A percentile compares a stretch with the other conserved stretches of the same genome.
phyloP scores from a whole-genome alignment of 2,329 filamentous ascomycete species.

The Cadophora sp. region DNA sequence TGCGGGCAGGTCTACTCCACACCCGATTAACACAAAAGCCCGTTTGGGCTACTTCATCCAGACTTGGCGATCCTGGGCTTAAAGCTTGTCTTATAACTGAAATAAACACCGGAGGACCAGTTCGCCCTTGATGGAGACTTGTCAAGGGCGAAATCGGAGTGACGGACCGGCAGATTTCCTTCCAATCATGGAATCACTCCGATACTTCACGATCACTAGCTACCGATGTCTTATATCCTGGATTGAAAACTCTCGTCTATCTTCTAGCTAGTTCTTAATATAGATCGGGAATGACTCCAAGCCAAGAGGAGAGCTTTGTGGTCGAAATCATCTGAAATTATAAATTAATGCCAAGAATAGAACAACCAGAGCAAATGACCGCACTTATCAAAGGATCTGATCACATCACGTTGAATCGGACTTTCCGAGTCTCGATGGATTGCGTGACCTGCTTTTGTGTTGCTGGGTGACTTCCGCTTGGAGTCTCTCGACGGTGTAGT shows the following conservation, averaged over 20 bases:
- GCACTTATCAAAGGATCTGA: constrained; percentile 15
- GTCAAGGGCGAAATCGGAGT: background rate
- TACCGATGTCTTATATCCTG: background rate
- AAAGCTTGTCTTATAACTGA: background rate
- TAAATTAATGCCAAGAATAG: constrained; percentile 32
- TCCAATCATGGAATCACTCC: background rate
- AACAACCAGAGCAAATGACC: background rate
- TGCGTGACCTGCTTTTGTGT: background rate
- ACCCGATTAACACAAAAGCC: background rate
- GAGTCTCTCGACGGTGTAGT: background rate
- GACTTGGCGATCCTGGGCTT: background rate
- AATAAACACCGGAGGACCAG: background rate
- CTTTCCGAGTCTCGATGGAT: background rate
- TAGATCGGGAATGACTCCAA: constrained; percentile 21
- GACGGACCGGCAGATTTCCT: constrained; percentile 16
- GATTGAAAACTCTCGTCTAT: background rate
- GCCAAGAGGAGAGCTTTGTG: constrained; percentile 14
- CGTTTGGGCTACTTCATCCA: background rate
- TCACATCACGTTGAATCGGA: background rate
- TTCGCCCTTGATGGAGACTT: background rate
- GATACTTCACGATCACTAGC: background rate
- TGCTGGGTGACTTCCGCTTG: constrained; percentile 3
- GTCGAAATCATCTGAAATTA: constrained; percentile 17
- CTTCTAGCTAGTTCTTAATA: constrained; percentile 24
- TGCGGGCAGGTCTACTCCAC: background rate